Evolutionary conservation across 768 basidiomycete genomes (phyloP).

Genomic region (Amanita inopinata): DNA sequence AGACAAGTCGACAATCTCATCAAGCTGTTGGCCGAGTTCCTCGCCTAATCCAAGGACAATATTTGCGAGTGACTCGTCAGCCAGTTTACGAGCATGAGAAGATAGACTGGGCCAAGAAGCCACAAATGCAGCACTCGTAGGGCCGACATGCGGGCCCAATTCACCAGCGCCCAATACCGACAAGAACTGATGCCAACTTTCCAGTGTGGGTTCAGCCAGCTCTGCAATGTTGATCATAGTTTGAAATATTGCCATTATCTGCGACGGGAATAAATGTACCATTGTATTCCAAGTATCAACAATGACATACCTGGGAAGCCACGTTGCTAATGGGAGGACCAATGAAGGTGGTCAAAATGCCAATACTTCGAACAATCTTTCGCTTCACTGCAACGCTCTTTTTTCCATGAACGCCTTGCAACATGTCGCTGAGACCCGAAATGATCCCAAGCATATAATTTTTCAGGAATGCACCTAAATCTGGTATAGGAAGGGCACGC

Average conservation of each 20-base stretch:
- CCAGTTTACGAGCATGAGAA: constrained; percentile 37
- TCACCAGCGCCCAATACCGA: constrained; percentile 56
- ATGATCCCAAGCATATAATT: constrained; percentile 78
- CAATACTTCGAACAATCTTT: constrained; percentile 73
- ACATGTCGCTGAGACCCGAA: constrained; percentile 72
- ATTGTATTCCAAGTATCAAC: constrained; percentile 3
- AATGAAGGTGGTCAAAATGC: constrained; percentile 57
- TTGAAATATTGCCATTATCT: constrained; percentile 97
- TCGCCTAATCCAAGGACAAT: constrained; percentile 55
- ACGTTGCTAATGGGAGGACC: constrained; percentile 66
- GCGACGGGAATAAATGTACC: constrained; percentile 1
- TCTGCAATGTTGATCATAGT: constrained; percentile 71
- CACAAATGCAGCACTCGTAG: constrained; percentile 79
- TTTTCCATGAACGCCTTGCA: constrained; percentile 79
- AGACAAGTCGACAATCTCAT: constrained; percentile 75
- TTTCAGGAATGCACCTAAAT: constrained; percentile 56
- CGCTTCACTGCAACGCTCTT: constrained; percentile 59
- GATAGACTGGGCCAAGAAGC: constrained; percentile 66
- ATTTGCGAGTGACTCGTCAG: constrained; percentile 53
- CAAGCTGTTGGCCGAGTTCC: constrained; percentile 45
- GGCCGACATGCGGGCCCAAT: constrained; percentile 74
- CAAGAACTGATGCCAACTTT: constrained; percentile 75
- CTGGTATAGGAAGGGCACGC: constrained; percentile 20
- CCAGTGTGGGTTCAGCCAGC: constrained; percentile 68
- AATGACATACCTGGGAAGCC: constrained; percentile 68